Evolutionary conservation across 306 rosid genomes (phyloP).

Genomic region (Begonia fuchsioides): DNA sequence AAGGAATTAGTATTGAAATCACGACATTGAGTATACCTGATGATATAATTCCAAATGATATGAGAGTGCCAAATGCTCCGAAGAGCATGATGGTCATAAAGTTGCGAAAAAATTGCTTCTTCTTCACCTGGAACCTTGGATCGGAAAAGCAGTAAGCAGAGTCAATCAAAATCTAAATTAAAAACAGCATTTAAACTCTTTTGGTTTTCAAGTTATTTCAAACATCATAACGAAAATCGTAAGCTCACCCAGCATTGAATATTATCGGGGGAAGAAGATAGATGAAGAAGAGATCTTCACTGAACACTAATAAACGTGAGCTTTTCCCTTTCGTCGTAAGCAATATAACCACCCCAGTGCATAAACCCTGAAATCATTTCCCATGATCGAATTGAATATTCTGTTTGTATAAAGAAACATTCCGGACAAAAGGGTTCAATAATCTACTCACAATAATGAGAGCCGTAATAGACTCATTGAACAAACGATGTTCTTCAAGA

Average conservation of each 20-base stretch:
- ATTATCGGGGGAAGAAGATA: constrained; percentile 97
- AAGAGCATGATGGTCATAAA: constrained; percentile 79
- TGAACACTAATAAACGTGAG: constrained; percentile 67
- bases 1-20: background rate
- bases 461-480: constrained; percentile 87
- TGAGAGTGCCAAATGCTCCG: constrained; percentile 87
- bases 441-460: constrained; percentile 57
- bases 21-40: constrained; percentile 33
- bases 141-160: constrained; percentile 1
- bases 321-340: constrained; percentile 69
- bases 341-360: constrained; percentile 64
- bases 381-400: background rate
- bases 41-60: constrained; percentile 80
- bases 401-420: background rate
- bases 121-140: constrained; percentile 88
- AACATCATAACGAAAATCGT: background rate
- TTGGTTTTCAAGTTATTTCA: background rate
- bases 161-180: too few relatives aligned
- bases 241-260: constrained; percentile 86
- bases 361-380: constrained; percentile 49
- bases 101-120: constrained; percentile 89
- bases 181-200: constrained; percentile 1
- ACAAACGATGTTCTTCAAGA: constrained; percentile 79
- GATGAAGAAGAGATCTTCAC: constrained; percentile 90
- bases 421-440: background rate